A percentile compares a stretch with the other conserved stretches of the same genome.
Evolutionary conservation across 106 monocot genomes (phyloP).

Genomic region (Allium cepa): DNA sequence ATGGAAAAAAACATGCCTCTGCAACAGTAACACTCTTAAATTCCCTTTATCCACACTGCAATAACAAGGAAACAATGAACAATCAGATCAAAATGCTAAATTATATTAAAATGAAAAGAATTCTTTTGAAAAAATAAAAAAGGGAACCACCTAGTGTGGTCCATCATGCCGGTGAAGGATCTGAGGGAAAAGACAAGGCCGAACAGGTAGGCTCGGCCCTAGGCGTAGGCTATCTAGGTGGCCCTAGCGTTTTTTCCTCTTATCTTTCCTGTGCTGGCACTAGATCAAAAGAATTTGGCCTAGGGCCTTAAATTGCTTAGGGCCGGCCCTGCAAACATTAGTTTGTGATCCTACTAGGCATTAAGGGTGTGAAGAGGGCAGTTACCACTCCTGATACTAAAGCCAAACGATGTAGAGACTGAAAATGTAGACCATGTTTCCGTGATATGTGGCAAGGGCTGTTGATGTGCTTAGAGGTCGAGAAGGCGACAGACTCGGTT

Average conservation of each 20-base stretch:
- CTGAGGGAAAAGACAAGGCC: slow-evolving; percentile 97
- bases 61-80: no score
- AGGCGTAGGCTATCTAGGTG: no score
- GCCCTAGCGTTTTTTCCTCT: no score
- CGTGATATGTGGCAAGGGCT: slow-evolving; percentile 51
- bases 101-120: not conserved
- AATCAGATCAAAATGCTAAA: not conserved
- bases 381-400: slow-evolving; percentile 85
- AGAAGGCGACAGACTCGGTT: slow-evolving; percentile 42
- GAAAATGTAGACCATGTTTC: slow-evolving; percentile 89
- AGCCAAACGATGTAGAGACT: slow-evolving; percentile 78
- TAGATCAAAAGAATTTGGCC: no score
- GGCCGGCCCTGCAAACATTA: no score
- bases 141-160: slow-evolving; percentile 83
- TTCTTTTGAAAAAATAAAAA: no score
- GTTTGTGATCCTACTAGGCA: slow-evolving; percentile 84
- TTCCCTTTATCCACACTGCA: slow-evolving; percentile 74
- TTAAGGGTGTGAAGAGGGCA: slow-evolving; percentile 86
- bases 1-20: slow-evolving; percentile 85
- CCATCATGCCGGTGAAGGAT: slow-evolving; percentile 98
- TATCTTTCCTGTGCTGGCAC: no score
- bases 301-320: no score
- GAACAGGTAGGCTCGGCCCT: no score
- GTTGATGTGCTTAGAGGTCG: slow-evolving; percentile 62
- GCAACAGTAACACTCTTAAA: slow-evolving; percentile 87